Evolutionary conservation across 768 basidiomycete species (phyloP).

Genomic region (Panellus pusillus): DNA sequence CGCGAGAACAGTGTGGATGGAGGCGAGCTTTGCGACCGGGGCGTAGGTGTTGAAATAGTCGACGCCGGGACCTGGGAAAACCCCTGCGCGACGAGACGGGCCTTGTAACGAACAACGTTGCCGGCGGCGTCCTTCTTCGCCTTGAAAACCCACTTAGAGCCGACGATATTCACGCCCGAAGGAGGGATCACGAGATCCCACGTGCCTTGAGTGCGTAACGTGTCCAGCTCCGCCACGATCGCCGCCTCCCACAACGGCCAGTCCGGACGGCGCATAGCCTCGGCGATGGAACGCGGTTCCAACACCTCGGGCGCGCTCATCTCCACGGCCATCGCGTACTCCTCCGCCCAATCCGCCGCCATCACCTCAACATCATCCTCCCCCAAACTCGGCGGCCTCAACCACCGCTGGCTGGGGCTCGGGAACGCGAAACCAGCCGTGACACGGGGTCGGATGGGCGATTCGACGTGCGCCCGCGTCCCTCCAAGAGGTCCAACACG

Average conservation of each 20-base stretch:
- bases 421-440: constrained; percentile 16
- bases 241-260: constrained; percentile 19
- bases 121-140: constrained; percentile 30
- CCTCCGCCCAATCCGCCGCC: not conserved
- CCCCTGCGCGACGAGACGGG: constrained; percentile 34
- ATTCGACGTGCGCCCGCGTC: constrained; percentile 10
- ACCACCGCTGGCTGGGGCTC: not conserved
- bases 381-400: constrained; percentile 1
- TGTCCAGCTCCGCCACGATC: constrained; percentile 23
- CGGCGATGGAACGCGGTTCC: constrained; percentile 18
- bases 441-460: constrained; percentile 1
- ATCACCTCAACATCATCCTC: constrained; percentile 1
- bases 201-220: constrained; percentile 14
- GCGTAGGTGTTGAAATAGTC: constrained; percentile 29
- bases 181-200: constrained; percentile 25
- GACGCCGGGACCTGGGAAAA: constrained; percentile 32
- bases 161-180: constrained; percentile 3
- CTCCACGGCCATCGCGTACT: constrained; percentile 7
- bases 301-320: constrained; percentile 17
- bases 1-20: constrained; percentile 15
- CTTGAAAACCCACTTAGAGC: constrained; percentile 28
- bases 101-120: constrained; percentile 11
- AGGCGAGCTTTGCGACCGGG: constrained; percentile 10
- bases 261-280: constrained; percentile 18
- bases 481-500: constrained; percentile 19